These are phyloP conservation scores for Chlorella vulgaris DNA, from an alignment of 139 green algal species.

Conservation along the genomic window DNA sequence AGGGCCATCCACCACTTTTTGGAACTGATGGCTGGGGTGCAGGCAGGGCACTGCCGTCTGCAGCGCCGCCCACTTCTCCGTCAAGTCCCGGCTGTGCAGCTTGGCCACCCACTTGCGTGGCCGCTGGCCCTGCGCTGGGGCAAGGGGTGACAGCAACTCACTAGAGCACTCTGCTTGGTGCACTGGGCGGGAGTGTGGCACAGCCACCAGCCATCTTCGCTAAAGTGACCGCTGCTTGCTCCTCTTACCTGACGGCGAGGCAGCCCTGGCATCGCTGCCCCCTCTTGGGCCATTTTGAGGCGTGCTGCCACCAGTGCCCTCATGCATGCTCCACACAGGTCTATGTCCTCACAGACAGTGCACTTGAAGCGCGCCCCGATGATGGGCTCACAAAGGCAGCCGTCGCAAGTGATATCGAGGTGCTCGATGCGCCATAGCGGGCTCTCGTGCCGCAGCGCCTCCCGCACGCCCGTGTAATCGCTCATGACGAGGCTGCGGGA, in stretches of 20 bases:
- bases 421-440: constrained; percentile 32
- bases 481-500: neutral
- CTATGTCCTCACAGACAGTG: constrained; percentile 39
- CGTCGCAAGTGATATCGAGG: constrained; percentile 52
- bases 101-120: constrained; percentile 33
- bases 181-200: too few species aligned
- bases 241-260: neutral
- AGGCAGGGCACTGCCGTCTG: constrained; percentile 46
- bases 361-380: constrained; percentile 45
- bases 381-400: constrained; percentile 46
- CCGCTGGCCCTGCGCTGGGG: neutral
- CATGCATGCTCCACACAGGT: constrained; percentile 43
- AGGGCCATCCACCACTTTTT: constrained; percentile 27
- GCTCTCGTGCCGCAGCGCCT: neutral
- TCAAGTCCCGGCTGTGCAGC: constrained; percentile 23
- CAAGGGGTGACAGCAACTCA: neutral
- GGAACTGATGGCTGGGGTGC: constrained; percentile 41
- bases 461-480: neutral
- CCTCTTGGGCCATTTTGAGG: constrained; percentile 34
- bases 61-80: constrained; percentile 33
- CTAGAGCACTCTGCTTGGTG: too few species aligned
- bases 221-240: too few species aligned
- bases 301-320: constrained; percentile 37
- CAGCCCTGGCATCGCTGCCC: neutral
- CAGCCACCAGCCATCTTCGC: too few species aligned